Evolutionary conservation across 1,139 yeast genomes (phyloP).

Genomic region (Saccharomyces hybrid): DNA sequence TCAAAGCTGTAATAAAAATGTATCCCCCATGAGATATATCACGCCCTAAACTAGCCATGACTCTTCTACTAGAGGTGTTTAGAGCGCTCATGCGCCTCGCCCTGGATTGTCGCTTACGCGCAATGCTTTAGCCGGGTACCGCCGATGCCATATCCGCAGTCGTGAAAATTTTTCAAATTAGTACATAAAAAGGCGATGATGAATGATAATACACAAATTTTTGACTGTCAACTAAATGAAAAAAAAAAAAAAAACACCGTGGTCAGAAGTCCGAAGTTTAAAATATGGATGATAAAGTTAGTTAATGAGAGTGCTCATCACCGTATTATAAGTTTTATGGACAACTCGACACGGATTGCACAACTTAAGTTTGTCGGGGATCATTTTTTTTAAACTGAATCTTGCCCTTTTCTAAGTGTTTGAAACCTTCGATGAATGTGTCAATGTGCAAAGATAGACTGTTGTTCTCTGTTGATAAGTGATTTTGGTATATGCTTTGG

Average conservation of each 20-base stretch:
- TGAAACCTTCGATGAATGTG: conserved; percentile 36
- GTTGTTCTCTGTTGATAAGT: neutral
- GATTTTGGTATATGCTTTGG: neutral
- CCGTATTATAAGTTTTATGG: neutral
- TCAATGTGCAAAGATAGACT: conserved; percentile 37
- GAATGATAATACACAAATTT: neutral
- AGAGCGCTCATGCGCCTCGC: too few species aligned
- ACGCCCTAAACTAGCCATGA: neutral
- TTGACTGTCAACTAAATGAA: neutral
- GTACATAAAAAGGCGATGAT: neutral
- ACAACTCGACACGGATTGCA: conserved; percentile 22
- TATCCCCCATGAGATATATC: neutral
- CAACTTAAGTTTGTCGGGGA: conserved; percentile 37
- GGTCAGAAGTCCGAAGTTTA: neutral
- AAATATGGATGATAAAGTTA: neutral
- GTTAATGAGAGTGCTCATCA: neutral
- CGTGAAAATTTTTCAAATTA: neutral
- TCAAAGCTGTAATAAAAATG: too few species aligned
- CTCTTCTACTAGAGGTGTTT: too few species aligned
- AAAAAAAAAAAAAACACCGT: neutral
- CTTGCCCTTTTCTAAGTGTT: conserved; percentile 1
- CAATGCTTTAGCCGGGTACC: neutral
- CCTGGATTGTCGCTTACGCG: neutral
- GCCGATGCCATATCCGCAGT: neutral
- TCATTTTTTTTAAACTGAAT: conserved; percentile 1